Evolutionary conservation across 192 early-diverging fungal genomes (phyloP).

Genomic region (Linnemannia elongata): DNA sequence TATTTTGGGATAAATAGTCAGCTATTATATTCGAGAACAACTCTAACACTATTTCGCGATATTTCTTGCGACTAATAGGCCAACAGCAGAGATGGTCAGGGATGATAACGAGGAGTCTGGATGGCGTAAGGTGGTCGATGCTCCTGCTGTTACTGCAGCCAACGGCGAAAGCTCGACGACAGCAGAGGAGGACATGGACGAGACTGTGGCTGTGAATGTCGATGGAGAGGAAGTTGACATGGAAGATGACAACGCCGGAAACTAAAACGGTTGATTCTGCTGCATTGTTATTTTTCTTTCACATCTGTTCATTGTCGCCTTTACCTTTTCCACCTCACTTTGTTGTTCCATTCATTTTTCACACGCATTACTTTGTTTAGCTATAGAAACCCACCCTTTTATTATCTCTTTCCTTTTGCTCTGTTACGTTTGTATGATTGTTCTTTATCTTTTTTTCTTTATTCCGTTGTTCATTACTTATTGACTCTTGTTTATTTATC

Average conservation of each 20-base stretch:
- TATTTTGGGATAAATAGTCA: not conserved
- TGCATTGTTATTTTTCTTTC: too few species aligned
- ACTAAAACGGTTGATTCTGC: not conserved
- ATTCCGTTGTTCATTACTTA: too few species aligned
- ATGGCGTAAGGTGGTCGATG: conserved; percentile 50
- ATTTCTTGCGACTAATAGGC: conserved; percentile 20
- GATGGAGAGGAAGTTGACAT: conserved; percentile 48
- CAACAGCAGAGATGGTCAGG: conserved; percentile 53
- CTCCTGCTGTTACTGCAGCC: not conserved
- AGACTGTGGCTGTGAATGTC: conserved; percentile 16
- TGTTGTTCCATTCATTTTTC: too few species aligned
- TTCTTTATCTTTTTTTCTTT: too few species aligned
- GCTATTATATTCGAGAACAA: not conserved
- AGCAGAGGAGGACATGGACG: not conserved
- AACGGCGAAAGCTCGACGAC: not conserved
- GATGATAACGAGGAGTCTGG: conserved; percentile 56
- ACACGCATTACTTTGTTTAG: too few species aligned
- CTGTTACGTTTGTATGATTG: too few species aligned
- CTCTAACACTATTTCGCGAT: not conserved
- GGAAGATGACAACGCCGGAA: conserved; percentile 29
- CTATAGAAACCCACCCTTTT: too few species aligned
- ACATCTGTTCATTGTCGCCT: too few species aligned
- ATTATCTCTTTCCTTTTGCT: too few species aligned
- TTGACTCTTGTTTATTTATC: too few species aligned
- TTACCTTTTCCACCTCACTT: too few species aligned